Base-by-base conservation (phyloP, 2,329 filamentous ascomycete species). In the Eurotiales sp. region DNA sequence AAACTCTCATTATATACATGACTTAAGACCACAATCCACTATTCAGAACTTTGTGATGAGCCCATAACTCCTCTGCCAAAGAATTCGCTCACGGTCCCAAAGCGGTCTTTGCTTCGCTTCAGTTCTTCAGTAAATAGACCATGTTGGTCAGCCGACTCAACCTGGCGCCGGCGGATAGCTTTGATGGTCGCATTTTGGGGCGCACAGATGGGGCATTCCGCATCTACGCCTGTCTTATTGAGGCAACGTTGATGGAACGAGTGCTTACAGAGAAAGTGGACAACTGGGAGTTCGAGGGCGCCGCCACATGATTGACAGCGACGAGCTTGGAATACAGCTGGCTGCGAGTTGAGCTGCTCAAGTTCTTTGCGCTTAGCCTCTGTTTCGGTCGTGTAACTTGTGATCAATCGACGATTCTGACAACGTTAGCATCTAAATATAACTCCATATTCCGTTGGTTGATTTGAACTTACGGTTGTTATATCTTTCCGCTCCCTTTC, bases 241-340 rank as follows among this genome's bases (percentile, higher is more conserved):
- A 99, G 74, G 69, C 92, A 99, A 41, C 88, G 80, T 72, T 95
- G 89, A 66, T 99, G 93, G 77, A 96, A 99, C 55, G 86, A 91
- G 68, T 99, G 93, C 68, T 95, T 96, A 75, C 93, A 99, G 56
- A 99, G 72, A 68, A 99, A 99, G 66, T 99, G 93, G 43, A 99
- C 91, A 0, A 86, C 88, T 0, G 93, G 93, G 11, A 97, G 76
- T 58, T 96, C 91, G 15, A 97, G 78, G 22, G 82, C 79, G 32
- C 84, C 81, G 14, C 83, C 84, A 67, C 93, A 99, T 46, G 87
- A 85, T 23, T 87, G 85, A 67, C 93, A 99, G 46, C 93, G 82
- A 29, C 90, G 91, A 0, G 90, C 85, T 67, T 95, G 89, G 77
- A 99, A 97, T 1, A 95, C 87, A 17, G 86, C 84, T 0, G 93